phyloP scores from a whole-genome alignment of 805 yeast genomes.

The Wickerhamiella musiphila region DNA sequence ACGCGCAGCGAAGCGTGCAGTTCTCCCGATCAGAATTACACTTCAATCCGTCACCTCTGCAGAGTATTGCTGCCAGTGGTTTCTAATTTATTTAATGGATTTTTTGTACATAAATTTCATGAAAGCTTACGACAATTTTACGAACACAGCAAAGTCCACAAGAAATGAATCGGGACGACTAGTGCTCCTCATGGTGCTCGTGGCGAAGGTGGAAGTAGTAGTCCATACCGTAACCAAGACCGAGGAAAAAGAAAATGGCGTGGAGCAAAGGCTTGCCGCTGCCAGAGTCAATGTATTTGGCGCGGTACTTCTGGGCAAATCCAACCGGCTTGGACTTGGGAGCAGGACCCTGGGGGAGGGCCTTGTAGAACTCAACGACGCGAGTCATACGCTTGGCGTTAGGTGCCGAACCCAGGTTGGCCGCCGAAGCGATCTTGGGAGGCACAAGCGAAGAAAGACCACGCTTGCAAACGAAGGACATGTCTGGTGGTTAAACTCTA shows the following conservation, averaged over 20 bases:
- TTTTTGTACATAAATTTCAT: background rate
- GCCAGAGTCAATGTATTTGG: conserved; percentile 37
- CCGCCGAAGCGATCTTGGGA: conserved; percentile 94
- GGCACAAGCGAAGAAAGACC: conserved; percentile 90
- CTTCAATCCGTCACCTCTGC: background rate
- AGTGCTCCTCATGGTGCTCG: conserved; percentile 11
- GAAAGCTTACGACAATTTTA: background rate
- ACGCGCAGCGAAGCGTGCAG: background rate
- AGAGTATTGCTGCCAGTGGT: background rate
- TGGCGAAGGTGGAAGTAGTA: conserved; percentile 65
- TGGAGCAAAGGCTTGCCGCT: conserved; percentile 32
- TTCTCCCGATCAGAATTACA: background rate
- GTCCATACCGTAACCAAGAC: conserved; percentile 79
- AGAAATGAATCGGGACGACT: background rate
- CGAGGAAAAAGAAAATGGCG: conserved; percentile 46
- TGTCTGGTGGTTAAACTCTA: too few relatives aligned
- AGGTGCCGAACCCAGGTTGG: conserved; percentile 87
- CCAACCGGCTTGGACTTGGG: conserved; percentile 45
- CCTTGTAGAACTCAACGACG: conserved; percentile 89
- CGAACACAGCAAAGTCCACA: too few relatives aligned
- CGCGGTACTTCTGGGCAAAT: conserved; percentile 40
- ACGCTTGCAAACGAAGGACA: conserved; percentile 85
- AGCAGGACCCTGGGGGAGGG: conserved; percentile 86
- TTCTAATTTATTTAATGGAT: background rate
- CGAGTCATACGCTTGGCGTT: conserved; percentile 92